Evolutionary conservation across 768 basidiomycete species (phyloP), one percentile per base, ranked within the genome.

Genomic region (Saitozyma podzolica): DNA sequence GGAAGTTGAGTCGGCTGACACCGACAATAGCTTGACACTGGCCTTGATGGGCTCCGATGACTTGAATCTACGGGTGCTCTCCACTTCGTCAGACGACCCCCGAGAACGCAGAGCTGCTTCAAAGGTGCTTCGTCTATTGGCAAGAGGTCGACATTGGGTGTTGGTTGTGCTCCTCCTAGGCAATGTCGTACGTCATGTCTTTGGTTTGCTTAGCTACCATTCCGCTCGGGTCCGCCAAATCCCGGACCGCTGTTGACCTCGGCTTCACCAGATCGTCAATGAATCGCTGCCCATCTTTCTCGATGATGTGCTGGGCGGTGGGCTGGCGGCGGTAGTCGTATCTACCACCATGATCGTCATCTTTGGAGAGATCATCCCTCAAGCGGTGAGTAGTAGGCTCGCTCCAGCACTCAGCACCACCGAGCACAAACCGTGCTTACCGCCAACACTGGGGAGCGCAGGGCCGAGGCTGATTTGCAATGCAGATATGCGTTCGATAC

Each of bases 11-110:
- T 10, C 6, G 20, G n/a, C 53, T 67, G 48, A 55, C 40, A 41
- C 8, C 19, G 19, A 56, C 7, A 29, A 37, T 51, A 92, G 92
- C 3, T 81, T 96, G 57, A 96, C 93, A 0, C 86, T 96, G 39
- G 93, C 91, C 0, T 82, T 96, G 37, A 95, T 95, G 93, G 93
- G 93, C 1, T 84, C 94, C 16, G 92, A 96, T 66, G 90, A 92
- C 63, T 84, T 96, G 14, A 91, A 95, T 70, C 84, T 96, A 6
- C 86, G 91, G 16, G 93, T 95, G 4, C 83, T 96, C 48, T 83
- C 91, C 0, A 84, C 86, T 1, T 90, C 90, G 9, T 92, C 91
- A 0, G 89, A 89, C n/a, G 84, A 91, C 74, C 65, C 80, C 6
- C 82, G 70, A 19, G 90, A 94, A 78, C 84, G 85, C 69, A 73